A percentile compares a stretch with the other conserved stretches of the same genome.
Evolutionary conservation across 176 grass and related monocot genomes (phyloP).

Genomic region (Aegilops tauschii): DNA sequence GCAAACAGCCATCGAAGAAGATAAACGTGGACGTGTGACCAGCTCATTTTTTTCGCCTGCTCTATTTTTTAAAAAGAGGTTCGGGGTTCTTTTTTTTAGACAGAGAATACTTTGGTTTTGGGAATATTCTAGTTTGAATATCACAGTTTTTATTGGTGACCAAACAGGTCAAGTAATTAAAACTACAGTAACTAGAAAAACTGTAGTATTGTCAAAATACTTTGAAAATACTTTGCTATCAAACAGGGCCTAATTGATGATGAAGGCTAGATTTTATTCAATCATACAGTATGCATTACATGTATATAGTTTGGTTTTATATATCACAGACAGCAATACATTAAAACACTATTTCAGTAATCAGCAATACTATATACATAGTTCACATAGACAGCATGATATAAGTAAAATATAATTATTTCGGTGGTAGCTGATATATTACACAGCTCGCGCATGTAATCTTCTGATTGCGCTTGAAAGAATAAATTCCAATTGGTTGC

Average conservation of each 20-base stretch:
- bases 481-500: constrained; percentile 7
- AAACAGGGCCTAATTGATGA: background rate
- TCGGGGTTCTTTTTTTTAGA: too few species aligned
- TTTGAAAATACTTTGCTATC: too few species aligned
- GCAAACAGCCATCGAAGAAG: too few species aligned
- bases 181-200: too few species aligned
- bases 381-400: background rate
- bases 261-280: background rate
- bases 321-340: background rate
- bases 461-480: background rate
- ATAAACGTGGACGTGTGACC: too few species aligned
- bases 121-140: too few species aligned
- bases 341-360: background rate
- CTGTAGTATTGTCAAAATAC: too few species aligned
- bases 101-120: too few species aligned
- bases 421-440: background rate
- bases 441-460: background rate
- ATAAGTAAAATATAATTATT: background rate
- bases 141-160: too few species aligned
- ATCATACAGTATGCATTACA: background rate
- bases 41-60: too few species aligned
- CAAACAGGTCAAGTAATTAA: too few species aligned
- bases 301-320: background rate
- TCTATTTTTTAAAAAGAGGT: too few species aligned
- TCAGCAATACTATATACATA: background rate